phyloP scores from a whole-genome alignment of 73 alveolate species.

The Tetrahymena elliotti region DNA sequence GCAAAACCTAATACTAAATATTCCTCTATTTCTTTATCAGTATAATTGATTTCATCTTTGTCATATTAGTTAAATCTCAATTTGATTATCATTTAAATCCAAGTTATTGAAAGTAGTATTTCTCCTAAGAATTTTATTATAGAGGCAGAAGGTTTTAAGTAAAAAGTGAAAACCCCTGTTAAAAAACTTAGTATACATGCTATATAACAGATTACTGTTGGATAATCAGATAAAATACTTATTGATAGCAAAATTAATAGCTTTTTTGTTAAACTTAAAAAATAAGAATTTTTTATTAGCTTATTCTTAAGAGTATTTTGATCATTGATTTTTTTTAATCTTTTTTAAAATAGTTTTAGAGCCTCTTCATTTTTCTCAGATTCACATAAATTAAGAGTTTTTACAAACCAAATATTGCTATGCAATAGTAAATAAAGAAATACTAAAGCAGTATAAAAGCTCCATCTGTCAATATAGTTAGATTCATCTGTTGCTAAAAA shows the following conservation, averaged over 20 bases:
- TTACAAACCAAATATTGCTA: background rate
- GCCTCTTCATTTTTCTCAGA: background rate
- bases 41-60: background rate
- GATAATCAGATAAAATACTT: background rate
- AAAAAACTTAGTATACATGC: background rate
- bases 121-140: background rate
- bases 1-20: background rate
- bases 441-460: background rate
- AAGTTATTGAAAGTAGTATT: background rate
- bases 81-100: background rate
- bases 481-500: too few relatives aligned
- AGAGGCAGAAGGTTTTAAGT: background rate
- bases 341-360: too few relatives aligned
- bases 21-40: background rate
- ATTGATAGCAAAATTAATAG: too few relatives aligned
- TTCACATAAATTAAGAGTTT: background rate
- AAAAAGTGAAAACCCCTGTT: background rate
- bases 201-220: background rate
- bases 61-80: too few relatives aligned
- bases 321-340: too few relatives aligned
- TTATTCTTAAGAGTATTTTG: too few relatives aligned
- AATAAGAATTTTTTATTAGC: too few relatives aligned
- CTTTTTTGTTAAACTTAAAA: too few relatives aligned
- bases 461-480: background rate
- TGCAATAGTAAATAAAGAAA: too few relatives aligned